These are phyloP conservation scores for Drechslerella dactyloides DNA, from an alignment of 2,329 filamentous ascomycete species.

Conservation along the genomic window DNA sequence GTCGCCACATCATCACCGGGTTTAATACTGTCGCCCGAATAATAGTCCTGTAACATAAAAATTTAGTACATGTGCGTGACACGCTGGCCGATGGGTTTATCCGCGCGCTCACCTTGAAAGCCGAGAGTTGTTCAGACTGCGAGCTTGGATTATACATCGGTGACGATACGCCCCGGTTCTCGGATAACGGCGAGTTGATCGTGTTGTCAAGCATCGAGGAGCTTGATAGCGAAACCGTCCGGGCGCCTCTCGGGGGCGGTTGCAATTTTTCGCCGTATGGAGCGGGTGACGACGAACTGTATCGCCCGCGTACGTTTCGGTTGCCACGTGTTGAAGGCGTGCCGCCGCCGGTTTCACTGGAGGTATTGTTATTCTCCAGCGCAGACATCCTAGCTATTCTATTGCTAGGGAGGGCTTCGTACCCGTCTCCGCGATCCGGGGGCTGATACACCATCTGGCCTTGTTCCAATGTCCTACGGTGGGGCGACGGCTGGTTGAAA, in stretches of 20 bases:
- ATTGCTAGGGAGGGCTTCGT: conserved; percentile 80
- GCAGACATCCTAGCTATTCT: conserved; percentile 96
- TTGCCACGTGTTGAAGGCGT: conserved; percentile 61
- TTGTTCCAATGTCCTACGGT: conserved; percentile 59
- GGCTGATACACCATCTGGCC: conserved; percentile 55
- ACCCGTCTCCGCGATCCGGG: conserved; percentile 61
- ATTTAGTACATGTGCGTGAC: conserved; percentile 1
- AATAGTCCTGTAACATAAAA: conserved; percentile 72
- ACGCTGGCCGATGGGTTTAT: neutral
- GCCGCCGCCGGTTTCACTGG: conserved; percentile 32
- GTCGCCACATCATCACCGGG: conserved; percentile 87
- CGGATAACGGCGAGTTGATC: conserved; percentile 73
- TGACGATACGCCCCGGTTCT: conserved; percentile 77
- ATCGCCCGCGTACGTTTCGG: conserved; percentile 39
- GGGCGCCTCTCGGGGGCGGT: conserved; percentile 63
- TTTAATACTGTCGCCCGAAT: conserved; percentile 94
- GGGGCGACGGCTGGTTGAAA: conserved; percentile 87
- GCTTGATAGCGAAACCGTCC: conserved; percentile 88
- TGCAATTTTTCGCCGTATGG: conserved; percentile 50
- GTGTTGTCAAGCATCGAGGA: conserved; percentile 76
- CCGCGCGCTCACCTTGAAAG: conserved; percentile 70
- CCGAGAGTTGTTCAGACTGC: conserved; percentile 91
- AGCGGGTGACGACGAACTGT: conserved; percentile 32
- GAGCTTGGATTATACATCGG: conserved; percentile 82
- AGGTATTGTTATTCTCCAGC: conserved; percentile 70